Conservation (phyloP, 257 asterid genomes). For the Salvia hispanica region DNA sequence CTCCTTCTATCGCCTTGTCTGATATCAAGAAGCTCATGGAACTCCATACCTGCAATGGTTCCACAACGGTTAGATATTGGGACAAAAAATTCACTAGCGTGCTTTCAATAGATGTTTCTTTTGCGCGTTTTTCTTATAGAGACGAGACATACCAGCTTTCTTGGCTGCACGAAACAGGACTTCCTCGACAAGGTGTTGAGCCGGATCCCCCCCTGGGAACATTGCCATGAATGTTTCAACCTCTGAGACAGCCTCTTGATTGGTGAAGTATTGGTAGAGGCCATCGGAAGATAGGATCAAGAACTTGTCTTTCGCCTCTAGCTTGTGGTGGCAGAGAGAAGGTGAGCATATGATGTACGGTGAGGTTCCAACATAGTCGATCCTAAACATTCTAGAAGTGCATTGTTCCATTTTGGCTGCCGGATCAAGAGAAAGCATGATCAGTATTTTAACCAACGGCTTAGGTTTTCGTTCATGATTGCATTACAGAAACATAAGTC, state of each 20-base stretch:
- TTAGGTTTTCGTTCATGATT: neutral
- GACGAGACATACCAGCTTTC: conserved; percentile 67
- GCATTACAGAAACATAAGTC: neutral
- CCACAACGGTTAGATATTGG: conserved; percentile 13
- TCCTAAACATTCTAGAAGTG: conserved; percentile 86
- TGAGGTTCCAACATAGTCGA: conserved; percentile 70
- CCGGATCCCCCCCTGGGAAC: conserved; percentile 98
- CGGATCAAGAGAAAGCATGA: conserved; percentile 24
- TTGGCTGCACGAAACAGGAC: conserved; percentile 95
- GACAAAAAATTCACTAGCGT: neutral
- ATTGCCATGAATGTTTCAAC: conserved; percentile 77
- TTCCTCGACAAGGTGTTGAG: conserved; percentile 95
- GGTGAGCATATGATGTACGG: conserved; percentile 86
- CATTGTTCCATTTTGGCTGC: conserved; percentile 94
- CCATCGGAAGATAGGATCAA: conserved; percentile 96
- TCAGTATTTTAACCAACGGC: conserved; percentile 15
- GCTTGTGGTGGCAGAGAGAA: conserved; percentile 73
- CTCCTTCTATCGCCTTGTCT: conserved; percentile 90
- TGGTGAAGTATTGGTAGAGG: conserved; percentile 93
- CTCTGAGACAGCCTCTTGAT: conserved; percentile 80
- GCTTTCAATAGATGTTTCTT: neutral
- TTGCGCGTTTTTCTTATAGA: neutral
- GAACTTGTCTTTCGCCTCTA: conserved; percentile 68
- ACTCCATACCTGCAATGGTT: conserved; percentile 66
- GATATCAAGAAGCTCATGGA: conserved; percentile 78